Conservation (phyloP, 1,139 yeast genomes). For the Petasospora fabianii region DNA sequence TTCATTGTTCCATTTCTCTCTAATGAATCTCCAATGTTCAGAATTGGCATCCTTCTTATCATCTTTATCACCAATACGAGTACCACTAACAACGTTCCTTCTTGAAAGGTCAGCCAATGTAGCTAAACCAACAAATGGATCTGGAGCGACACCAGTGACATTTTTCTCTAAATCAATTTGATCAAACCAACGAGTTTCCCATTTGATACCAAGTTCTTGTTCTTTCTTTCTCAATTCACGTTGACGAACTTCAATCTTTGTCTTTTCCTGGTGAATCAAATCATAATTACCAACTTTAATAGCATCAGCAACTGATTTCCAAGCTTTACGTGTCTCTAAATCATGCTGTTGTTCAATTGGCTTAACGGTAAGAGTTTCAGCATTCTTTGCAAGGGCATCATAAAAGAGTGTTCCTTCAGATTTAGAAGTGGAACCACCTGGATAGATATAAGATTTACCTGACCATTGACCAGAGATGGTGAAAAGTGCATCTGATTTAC, state of each 20-base stretch:
- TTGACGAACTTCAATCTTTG: slow-evolving; percentile 75
- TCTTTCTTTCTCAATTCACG: slow-evolving; percentile 77
- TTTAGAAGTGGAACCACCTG: slow-evolving; percentile 27
- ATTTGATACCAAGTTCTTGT: slow-evolving; percentile 51
- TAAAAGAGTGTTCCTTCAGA: slow-evolving; percentile 53
- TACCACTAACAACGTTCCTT: slow-evolving; percentile 67
- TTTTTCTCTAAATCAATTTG: slow-evolving; percentile 43
- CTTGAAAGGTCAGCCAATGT: slow-evolving; percentile 54
- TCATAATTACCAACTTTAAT: slow-evolving; percentile 71
- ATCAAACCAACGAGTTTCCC: slow-evolving; percentile 83
- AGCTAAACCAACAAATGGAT: slow-evolving; percentile 50
- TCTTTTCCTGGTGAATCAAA: slow-evolving; percentile 67
- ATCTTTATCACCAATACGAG: slow-evolving; percentile 49
- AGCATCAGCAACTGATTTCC: slow-evolving; percentile 88
- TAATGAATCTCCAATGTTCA: slow-evolving; percentile 67
- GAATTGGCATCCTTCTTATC: slow-evolving; percentile 39
- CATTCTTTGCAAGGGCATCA: slow-evolving; percentile 53
- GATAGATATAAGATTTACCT: slow-evolving; percentile 52
- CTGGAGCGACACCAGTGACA: slow-evolving; percentile 29
- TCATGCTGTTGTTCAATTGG: slow-evolving; percentile 72
- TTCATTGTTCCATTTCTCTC: slow-evolving; percentile 55
- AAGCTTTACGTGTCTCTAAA: slow-evolving; percentile 79
- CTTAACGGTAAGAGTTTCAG: slow-evolving; percentile 65
- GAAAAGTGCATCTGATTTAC: slow-evolving; percentile 61
- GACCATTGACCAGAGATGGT: slow-evolving; percentile 94